Evolutionary conservation across 331 rosid genomes (phyloP).

Genomic region (Cydonia oblonga): DNA sequence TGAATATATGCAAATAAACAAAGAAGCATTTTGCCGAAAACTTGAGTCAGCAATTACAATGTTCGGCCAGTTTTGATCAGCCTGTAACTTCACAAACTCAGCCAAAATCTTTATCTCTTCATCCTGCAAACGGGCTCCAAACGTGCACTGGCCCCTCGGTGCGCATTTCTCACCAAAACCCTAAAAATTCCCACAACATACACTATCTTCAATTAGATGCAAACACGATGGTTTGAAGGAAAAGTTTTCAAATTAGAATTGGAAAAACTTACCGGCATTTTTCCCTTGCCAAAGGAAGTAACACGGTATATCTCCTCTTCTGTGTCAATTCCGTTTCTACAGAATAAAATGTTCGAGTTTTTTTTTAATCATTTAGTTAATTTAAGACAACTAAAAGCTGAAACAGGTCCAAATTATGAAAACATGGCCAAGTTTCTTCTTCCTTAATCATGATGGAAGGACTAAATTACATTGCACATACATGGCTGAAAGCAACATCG

Average conservation of each 20-base stretch:
- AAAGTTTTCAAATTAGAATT: neutral
- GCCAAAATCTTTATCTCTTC: constrained; percentile 78
- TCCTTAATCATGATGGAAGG: neutral
- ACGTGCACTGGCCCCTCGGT: constrained; percentile 90
- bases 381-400: neutral
- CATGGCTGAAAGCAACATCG: neutral
- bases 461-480: neutral
- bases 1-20: neutral
- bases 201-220: neutral
- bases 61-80: constrained; percentile 82
- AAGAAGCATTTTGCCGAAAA: neutral
- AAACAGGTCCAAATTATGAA: neutral
- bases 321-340: constrained; percentile 72
- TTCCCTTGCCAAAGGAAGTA: constrained; percentile 66
- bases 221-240: neutral
- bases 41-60: constrained; percentile 8
- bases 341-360: neutral
- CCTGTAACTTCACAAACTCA: constrained; percentile 72
- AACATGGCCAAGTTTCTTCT: neutral
- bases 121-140: constrained; percentile 85
- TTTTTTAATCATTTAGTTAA: neutral
- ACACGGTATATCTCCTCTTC: constrained; percentile 72
- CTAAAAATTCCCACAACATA: constrained; percentile 17
- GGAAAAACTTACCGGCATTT: constrained; percentile 58
- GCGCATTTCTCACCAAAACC: constrained; percentile 85